phyloP scores from a whole-genome alignment of 2,329 filamentous ascomycete species.

The Fusarium armeniacum region DNA sequence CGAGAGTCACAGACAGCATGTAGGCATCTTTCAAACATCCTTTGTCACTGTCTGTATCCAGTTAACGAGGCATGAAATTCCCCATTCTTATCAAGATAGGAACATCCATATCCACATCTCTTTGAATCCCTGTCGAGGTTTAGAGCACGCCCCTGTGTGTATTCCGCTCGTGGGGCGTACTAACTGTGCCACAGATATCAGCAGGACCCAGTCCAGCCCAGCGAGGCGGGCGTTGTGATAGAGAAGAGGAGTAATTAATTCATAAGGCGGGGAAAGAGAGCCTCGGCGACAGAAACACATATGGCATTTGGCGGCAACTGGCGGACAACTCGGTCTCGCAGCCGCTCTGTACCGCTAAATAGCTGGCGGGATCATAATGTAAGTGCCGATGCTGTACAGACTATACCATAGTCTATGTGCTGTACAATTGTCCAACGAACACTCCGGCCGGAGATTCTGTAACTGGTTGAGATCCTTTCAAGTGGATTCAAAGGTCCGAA shows the following conservation, averaged over 20 bases:
- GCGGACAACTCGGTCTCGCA: slow-evolving; percentile 34
- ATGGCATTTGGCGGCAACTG: slow-evolving; percentile 31
- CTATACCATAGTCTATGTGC: slow-evolving; percentile 9
- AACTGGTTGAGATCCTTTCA: slow-evolving; percentile 12
- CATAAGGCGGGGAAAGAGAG: slow-evolving; percentile 41
- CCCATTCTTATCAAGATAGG: slow-evolving; percentile 36
- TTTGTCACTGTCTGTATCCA: slow-evolving; percentile 15
- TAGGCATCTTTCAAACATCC: slow-evolving; percentile 15
- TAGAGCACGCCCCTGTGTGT: slow-evolving; percentile 40
- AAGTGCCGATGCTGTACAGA: slow-evolving; percentile 28
- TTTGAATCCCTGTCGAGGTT: slow-evolving; percentile 22
- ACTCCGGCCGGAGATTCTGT: slow-evolving; percentile 8
- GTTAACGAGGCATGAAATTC: slow-evolving; percentile 31
- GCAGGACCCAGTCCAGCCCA: slow-evolving; percentile 14
- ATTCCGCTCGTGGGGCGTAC: slow-evolving; percentile 21
- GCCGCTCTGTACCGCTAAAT: slow-evolving; percentile 30
- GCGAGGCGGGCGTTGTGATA: slow-evolving; percentile 26
- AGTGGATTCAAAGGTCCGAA: slow-evolving; percentile 38
- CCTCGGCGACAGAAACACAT: slow-evolving; percentile 31
- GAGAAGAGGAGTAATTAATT: slow-evolving; percentile 33
- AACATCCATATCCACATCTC: slow-evolving; percentile 22
- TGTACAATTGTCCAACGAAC: slow-evolving; percentile 29
- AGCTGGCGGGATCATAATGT: slow-evolving; percentile 19
- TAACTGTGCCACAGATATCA: slow-evolving; percentile 37
- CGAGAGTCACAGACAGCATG: slow-evolving; percentile 9